A percentile compares a stretch with the other conserved stretches of the same genome.
These are phyloP conservation scores for Catharanthus roseus DNA, from an alignment of 257 asterid genomes.

Conservation along the genomic window DNA sequence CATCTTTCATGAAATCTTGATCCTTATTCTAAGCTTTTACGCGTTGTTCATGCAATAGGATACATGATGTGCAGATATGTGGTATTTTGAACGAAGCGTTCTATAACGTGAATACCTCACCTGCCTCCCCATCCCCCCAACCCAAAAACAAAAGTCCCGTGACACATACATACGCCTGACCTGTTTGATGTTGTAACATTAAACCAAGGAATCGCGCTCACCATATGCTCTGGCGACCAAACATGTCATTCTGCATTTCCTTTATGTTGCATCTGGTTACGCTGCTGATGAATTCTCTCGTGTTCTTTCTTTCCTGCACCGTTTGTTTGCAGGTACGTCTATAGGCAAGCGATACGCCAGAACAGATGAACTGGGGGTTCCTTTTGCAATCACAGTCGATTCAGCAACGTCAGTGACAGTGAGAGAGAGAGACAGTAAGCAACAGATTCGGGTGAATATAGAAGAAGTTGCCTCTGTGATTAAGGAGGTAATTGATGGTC, in stretches of 20 bases:
- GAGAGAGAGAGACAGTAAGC: constrained; percentile 79
- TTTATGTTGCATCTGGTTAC: too few species aligned
- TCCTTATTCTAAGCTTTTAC: not conserved
- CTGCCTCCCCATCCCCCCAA: too few species aligned
- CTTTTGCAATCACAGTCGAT: constrained; percentile 84
- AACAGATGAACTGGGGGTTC: constrained; percentile 95
- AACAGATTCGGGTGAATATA: constrained; percentile 66
- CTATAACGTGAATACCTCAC: too few species aligned
- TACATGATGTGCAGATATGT: too few species aligned
- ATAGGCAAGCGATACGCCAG: constrained; percentile 88
- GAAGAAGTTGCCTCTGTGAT: constrained; percentile 70
- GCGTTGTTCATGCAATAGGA: not conserved
- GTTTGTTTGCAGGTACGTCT: constrained; percentile 54
- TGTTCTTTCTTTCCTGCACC: not conserved
- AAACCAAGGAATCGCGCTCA: too few species aligned
- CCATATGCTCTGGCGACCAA: too few species aligned
- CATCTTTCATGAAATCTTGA: not conserved
- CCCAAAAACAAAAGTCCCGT: too few species aligned
- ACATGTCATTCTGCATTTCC: too few species aligned
- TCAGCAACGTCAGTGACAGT: constrained; percentile 56
- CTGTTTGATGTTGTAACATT: too few species aligned
- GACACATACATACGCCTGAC: too few species aligned
- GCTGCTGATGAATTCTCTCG: not conserved
- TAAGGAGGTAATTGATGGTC: constrained; percentile 64
- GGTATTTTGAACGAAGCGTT: too few species aligned